phyloP scores from a whole-genome alignment of 2,329 filamentous ascomycete species.

The Tolypocladium capitatum region DNA sequence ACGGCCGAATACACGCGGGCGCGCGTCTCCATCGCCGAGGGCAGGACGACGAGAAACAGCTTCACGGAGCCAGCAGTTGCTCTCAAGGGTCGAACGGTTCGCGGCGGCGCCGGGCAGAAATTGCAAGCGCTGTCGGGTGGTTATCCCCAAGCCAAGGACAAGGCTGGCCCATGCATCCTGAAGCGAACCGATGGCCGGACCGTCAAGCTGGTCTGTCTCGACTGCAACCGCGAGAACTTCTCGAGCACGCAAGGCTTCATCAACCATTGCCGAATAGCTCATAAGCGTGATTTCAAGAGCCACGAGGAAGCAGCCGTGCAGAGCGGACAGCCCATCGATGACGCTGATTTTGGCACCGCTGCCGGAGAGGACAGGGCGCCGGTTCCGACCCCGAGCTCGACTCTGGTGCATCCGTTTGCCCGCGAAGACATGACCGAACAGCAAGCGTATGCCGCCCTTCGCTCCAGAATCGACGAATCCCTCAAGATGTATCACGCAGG shows the following conservation, averaged over 20 bases:
- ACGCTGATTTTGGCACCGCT: constrained; percentile 8
- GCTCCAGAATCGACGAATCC: constrained; percentile 40
- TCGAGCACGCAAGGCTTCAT: constrained; percentile 98
- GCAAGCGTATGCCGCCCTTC: constrained; percentile 36
- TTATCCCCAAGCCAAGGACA: constrained; percentile 64
- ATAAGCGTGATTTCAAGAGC: constrained; percentile 85
- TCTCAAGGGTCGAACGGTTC: constrained; percentile 37
- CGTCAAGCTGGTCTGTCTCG: constrained; percentile 81
- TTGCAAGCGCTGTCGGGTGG: constrained; percentile 57
- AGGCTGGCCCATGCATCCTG: constrained; percentile 69
- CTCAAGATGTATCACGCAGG: constrained; percentile 38
- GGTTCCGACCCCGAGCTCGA: constrained; percentile 3
- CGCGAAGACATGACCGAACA: constrained; percentile 36
- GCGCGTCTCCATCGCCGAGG: constrained; percentile 42
- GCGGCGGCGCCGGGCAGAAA: constrained; percentile 43
- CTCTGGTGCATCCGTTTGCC: constrained; percentile 21
- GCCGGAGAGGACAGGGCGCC: constrained; percentile 13
- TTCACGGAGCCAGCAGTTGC: constrained; percentile 28
- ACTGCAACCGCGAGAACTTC: constrained; percentile 83
- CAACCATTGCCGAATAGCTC: constrained; percentile 95
- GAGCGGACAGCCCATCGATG: constrained; percentile 70
- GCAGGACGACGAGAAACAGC: constrained; percentile 68
- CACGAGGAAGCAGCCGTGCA: constrained; percentile 87
- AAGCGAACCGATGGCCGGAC: constrained; percentile 75
- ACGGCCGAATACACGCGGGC: constrained; percentile 26